These are phyloP conservation scores for Gracilaria vermiculophylla DNA, from an alignment of 23 red algal genomes.

Conservation along the genomic window DNA sequence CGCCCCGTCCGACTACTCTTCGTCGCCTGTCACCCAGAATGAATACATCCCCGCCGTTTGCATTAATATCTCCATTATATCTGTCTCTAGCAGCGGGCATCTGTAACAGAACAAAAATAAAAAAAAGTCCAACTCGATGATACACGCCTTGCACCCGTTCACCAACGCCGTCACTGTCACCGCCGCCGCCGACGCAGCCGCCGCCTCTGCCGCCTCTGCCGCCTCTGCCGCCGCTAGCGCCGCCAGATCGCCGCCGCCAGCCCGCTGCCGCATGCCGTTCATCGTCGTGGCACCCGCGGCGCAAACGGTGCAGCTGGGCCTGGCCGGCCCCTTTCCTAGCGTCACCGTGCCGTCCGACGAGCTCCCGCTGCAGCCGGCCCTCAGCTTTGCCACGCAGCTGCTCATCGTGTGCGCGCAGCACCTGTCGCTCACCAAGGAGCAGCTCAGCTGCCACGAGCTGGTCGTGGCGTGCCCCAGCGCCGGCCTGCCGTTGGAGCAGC, in stretches of 20 bases:
- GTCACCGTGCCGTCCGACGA: background rate
- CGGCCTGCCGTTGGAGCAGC: background rate
- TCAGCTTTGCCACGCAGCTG: slow-evolving; percentile 6
- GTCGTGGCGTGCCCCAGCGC: background rate
- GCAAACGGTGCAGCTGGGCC: background rate
- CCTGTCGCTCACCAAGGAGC: slow-evolving; percentile 8
- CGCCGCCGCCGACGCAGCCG: too few relatives aligned
- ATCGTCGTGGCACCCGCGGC: background rate
- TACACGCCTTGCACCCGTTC: too few relatives aligned
- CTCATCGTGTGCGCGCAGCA: slow-evolving; percentile 3
- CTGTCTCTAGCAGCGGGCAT: background rate
- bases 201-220: too few relatives aligned
- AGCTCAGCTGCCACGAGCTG: background rate
- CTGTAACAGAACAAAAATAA: background rate
- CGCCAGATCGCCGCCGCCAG: background rate
- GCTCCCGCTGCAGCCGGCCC: slow-evolving; percentile 7
- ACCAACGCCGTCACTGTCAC: too few relatives aligned
- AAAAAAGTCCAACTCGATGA: background rate
- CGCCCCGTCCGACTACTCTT: background rate
- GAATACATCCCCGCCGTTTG: background rate
- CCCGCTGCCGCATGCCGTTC: background rate
- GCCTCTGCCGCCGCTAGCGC: too few relatives aligned
- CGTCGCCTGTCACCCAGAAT: background rate
- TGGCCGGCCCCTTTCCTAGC: background rate
- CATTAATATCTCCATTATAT: background rate